These are phyloP conservation scores for Ceratocystis colombiana DNA, from an alignment of 2,329 filamentous ascomycete species.

Conservation along the genomic window DNA sequence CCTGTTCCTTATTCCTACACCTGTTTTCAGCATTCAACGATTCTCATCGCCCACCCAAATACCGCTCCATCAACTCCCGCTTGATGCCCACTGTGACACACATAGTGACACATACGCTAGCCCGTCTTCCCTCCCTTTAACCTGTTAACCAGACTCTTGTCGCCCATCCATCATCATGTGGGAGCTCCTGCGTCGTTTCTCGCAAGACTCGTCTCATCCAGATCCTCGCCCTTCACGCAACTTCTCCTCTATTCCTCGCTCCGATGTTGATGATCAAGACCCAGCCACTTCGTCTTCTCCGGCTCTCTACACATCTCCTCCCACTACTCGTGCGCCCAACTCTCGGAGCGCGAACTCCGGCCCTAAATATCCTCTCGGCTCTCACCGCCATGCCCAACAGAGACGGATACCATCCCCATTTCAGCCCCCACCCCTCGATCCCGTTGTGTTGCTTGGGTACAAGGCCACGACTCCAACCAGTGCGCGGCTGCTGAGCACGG, in stretches of 20 bases:
- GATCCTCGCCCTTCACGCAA: slow-evolving; percentile 3
- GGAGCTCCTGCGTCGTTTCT: slow-evolving; percentile 25
- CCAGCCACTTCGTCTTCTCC: slow-evolving; percentile 27
- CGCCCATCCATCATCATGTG: slow-evolving; percentile 20
- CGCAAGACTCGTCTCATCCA: slow-evolving; percentile 21
- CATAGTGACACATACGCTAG: neutral
- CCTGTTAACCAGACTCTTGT: neutral
- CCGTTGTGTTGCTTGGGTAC: slow-evolving; percentile 61
- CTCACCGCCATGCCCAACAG: slow-evolving; percentile 30
- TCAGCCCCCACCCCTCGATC: slow-evolving; percentile 78
- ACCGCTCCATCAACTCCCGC: neutral
- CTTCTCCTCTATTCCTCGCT: neutral
- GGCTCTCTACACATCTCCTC: slow-evolving; percentile 20
- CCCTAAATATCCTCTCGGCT: neutral
- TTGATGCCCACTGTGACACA: neutral
- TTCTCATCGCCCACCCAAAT: neutral
- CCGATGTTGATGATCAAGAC: slow-evolving; percentile 41
- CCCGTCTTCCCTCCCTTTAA: neutral
- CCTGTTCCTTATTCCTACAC: neutral
- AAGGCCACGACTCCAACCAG: slow-evolving; percentile 47
- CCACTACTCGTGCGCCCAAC: neutral
- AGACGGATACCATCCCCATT: slow-evolving; percentile 63
- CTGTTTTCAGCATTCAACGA: neutral
- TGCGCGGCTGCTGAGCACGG: slow-evolving; percentile 57
- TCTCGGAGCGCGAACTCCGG: neutral